Evolutionary conservation across 2,329 filamentous ascomycete genomes (phyloP), one percentile per base, ranked within the genome.

Genomic region (Pseudogymnoascus sp.): DNA sequence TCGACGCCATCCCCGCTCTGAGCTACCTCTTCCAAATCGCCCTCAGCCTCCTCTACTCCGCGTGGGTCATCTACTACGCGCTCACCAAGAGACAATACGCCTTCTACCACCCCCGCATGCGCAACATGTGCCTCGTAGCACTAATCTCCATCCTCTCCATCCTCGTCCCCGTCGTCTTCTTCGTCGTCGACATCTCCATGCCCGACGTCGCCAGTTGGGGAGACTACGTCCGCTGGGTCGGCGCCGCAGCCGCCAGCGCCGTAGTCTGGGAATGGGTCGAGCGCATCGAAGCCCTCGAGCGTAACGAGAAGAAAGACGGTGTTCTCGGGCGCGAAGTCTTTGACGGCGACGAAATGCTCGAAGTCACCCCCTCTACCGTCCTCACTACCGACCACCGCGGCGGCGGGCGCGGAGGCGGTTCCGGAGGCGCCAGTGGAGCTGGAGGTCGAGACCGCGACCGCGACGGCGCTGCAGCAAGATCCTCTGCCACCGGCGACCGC

Each of bases 191-290:
- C 70, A 87, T 90, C 62, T 84, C 86, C 9, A 84, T 88, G 67
- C 83, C 86, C 27, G 82, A 85, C 67, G 81, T 89, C 62, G 86
- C 86, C 52, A 85, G 85, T 10, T 90, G 87, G 87, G 87, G 87
- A 72, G 87, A 88, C 67, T 90, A 90, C 69, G 87, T 90, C 61
- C 79, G 87, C 64, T 90, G 87, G 87, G 87, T 90, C 15, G 87
- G 87, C 58, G 87, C 87, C 3, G 86, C 87, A 0, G 87, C 87
- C 5, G 87, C 87, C 5, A 89, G 86, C 75, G 87, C 89, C n/a
- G 86, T 90, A 33, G 87, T 90, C 4, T 90, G 87, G 87, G 87
- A 90, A 74, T 90, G 87, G 87, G 87, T 90, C 4, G 87, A 90
- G 72, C 79, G 87, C 37, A 90, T 90, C 64, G 87, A 90, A 72